Base-by-base conservation (phyloP, 805 yeast species). In the Candida morakotiae region DNA sequence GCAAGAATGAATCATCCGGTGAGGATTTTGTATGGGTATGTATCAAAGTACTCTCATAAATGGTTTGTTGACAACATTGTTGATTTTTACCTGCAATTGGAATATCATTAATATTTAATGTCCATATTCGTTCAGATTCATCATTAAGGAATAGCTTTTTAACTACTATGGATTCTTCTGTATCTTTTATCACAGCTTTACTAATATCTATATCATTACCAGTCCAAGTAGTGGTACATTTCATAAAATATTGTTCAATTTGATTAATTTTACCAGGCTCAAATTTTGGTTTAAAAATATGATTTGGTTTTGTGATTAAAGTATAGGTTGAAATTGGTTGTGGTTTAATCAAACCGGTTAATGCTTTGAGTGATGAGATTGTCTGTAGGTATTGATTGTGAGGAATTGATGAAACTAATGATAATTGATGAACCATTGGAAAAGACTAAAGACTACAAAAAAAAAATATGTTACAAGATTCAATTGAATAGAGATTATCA, bases 81-180 rank as follows among this genome's bases (percentile, higher is more conserved):
- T 81, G 55, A 74, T 72, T 50, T 75, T 71, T 60, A 3, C 91
- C 91, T 8, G 87, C 89, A 5, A 81, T 75, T 2, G 93, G 93
- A 9, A 85, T 81, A 57, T 85, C 94, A 4, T 77, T 65, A 18
- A 79, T 66, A 46, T 77, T 83, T 6, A 84, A 49, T 1, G 81
- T 71, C 91, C 89, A 84, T 28, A 60, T 44, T 49, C 66, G 39
- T 44, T 49, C 44, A 40, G 47, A 38, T 18, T 34, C 18, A 18
- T 34, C 35, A 2, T 25, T 28, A 31, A 39, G 34, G 39, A 67
- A 65, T 16, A 65, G 48, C 29, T 62, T 49, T 23, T 50, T 58
- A 5, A 58, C 43, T 9, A 35, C n/a, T 9, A 32, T 20, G 9
- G 5, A 5, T 9, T 15, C 15, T 14, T 46, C 43, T 7, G 36